Conservation (phyloP, 257 asterid species). For the Solanum chiquidenum region DNA sequence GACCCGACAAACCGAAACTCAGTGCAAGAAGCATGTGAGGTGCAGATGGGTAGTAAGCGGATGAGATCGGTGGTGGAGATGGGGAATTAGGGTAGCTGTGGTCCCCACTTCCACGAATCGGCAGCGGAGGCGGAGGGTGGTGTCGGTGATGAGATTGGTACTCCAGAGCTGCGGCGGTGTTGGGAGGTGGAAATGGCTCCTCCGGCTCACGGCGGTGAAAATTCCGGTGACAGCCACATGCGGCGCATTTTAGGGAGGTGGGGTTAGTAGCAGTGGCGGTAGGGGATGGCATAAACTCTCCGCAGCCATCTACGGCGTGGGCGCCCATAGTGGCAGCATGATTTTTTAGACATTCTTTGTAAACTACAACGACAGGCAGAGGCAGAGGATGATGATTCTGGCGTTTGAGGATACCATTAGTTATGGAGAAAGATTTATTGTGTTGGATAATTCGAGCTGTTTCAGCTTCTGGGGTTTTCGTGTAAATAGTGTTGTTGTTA, state of each 20-base stretch:
- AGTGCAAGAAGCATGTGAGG: constrained; percentile 51
- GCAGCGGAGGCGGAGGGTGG: constrained; percentile 8
- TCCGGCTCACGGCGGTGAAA: constrained; percentile 97
- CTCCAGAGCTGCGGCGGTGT: constrained; percentile 45
- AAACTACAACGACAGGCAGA: constrained; percentile 47
- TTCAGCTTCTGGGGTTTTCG: constrained; percentile 43
- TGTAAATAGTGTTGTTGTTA: not conserved
- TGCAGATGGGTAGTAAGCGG: constrained; percentile 36
- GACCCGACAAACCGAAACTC: constrained; percentile 17
- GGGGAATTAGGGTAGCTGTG: constrained; percentile 26
- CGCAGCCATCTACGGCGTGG: constrained; percentile 97
- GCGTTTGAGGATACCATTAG: constrained; percentile 82
- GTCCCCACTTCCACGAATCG: not conserved
- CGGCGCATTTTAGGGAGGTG: constrained; percentile 89
- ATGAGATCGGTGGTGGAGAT: constrained; percentile 21
- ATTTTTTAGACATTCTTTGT: constrained; percentile 86
- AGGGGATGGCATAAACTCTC: constrained; percentile 89
- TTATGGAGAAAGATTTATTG: constrained; percentile 28
- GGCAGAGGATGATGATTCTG: constrained; percentile 20
- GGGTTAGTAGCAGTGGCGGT: constrained; percentile 57
- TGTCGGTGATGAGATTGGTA: constrained; percentile 24
- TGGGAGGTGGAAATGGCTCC: constrained; percentile 34
- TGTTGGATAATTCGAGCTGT: constrained; percentile 54
- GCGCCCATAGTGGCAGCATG: constrained; percentile 85
- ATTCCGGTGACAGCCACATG: constrained; percentile 95